Evolutionary conservation across 2,329 filamentous ascomycete species (phyloP).

Genomic region (Cercospora citrullina): DNA sequence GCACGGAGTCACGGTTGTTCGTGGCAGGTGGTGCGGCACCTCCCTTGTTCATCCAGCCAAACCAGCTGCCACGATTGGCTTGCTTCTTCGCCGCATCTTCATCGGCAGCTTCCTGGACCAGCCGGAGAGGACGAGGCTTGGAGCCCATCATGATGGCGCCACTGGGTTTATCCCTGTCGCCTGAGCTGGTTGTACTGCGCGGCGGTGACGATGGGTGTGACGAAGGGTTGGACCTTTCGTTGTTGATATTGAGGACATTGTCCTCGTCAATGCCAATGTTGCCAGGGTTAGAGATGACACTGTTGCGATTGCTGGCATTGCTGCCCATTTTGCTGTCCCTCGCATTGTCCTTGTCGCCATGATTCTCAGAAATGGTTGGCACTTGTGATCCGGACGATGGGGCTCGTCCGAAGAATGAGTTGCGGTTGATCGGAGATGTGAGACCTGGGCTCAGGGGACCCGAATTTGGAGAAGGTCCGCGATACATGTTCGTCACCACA

Average conservation of each 20-base stretch:
- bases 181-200: conserved; percentile 54
- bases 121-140: conserved; percentile 79
- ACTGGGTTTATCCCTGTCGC: conserved; percentile 33
- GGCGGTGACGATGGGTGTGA: conserved; percentile 58
- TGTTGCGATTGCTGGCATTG: conserved; percentile 28
- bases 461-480: conserved; percentile 54
- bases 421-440: conserved; percentile 54
- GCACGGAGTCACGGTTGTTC: not conserved
- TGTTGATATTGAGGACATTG: conserved; percentile 13
- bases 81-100: conserved; percentile 46
- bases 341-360: conserved; percentile 29
- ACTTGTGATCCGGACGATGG: conserved; percentile 52
- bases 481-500: conserved; percentile 88
- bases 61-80: conserved; percentile 50
- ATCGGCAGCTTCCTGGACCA: conserved; percentile 72
- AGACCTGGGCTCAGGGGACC: conserved; percentile 52
- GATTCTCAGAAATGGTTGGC: conserved; percentile 37
- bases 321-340: conserved; percentile 36
- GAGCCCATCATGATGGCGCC: conserved; percentile 54
- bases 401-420: conserved; percentile 60
- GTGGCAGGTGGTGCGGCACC: conserved; percentile 8
- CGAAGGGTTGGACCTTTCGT: conserved; percentile 48
- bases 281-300: conserved; percentile 26
- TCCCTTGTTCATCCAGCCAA: conserved; percentile 49
- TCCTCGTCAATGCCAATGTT: conserved; percentile 17